phyloP scores from a whole-genome alignment of 179 eudicot genomes.

The Patellifolia procumbens region DNA sequence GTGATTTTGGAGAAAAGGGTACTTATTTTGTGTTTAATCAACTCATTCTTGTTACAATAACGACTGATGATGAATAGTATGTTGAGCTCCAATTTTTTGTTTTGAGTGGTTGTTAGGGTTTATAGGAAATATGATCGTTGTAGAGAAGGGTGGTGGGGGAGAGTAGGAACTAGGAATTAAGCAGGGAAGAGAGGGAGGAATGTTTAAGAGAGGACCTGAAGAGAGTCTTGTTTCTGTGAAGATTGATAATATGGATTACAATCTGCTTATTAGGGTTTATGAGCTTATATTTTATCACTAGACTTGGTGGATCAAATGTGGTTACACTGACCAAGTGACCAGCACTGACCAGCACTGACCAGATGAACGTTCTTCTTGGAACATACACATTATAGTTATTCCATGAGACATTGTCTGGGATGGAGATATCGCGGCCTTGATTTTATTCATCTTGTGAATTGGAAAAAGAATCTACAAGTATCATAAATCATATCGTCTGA shows the following conservation, averaged over 20 bases:
- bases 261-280: background rate
- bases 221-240: background rate
- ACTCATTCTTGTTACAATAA: background rate
- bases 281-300: background rate
- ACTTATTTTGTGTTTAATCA: background rate
- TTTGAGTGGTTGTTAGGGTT: background rate
- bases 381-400: background rate
- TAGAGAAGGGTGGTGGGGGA: background rate
- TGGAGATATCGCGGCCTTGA: background rate
- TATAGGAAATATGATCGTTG: too few relatives aligned
- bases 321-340: background rate
- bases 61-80: background rate
- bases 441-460: too few relatives aligned
- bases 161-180: too few relatives aligned
- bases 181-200: background rate
- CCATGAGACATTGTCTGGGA: background rate
- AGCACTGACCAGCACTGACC: too few relatives aligned
- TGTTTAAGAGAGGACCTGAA: background rate
- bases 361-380: background rate
- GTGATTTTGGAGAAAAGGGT: background rate
- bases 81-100: background rate
- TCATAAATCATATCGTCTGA: too few relatives aligned
- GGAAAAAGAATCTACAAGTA: background rate
- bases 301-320: background rate
- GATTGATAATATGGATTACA: background rate